These are phyloP conservation scores for Suhomyces tanzawaensis DNA, from an alignment of 805 yeast genomes.

Conservation along the genomic window DNA sequence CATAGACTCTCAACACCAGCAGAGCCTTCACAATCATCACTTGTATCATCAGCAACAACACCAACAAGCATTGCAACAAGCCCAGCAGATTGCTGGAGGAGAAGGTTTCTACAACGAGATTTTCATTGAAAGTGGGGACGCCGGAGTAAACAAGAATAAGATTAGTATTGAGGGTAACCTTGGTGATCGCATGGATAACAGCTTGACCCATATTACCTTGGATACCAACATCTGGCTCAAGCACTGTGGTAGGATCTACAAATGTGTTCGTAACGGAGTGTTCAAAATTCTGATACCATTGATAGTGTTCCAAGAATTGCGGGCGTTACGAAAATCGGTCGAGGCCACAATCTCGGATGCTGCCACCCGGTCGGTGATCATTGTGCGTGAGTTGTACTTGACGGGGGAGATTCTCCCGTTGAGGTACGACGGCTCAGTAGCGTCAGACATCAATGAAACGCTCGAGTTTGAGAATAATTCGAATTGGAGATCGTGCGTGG, in stretches of 20 bases:
- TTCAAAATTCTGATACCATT: conserved; percentile 65
- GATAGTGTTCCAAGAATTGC: conserved; percentile 73
- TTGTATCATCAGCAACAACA: conserved; percentile 20
- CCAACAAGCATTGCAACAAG: conserved; percentile 16
- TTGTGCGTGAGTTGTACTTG: conserved; percentile 61
- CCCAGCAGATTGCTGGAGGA: conserved; percentile 8
- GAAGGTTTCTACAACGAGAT: conserved; percentile 25
- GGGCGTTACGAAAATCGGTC: conserved; percentile 66
- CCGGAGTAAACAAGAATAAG: conserved; percentile 5
- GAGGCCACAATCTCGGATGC: conserved; percentile 76
- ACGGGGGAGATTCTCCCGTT: conserved; percentile 57
- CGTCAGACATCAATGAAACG: conserved; percentile 67
- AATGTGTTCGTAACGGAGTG: conserved; percentile 59
- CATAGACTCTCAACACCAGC: conserved; percentile 6
- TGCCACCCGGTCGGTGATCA: conserved; percentile 76
- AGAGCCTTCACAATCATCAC: conserved; percentile 13
- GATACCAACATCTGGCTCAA: conserved; percentile 82
- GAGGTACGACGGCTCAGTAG: conserved; percentile 67
- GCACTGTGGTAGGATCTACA: conserved; percentile 74
- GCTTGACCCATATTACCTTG: conserved; percentile 56
- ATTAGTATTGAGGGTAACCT: conserved; percentile 44
- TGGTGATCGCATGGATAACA: conserved; percentile 56
- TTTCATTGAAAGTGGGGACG: conserved; percentile 22
- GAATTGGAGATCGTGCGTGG: conserved; percentile 70
- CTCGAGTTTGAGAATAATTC: conserved; percentile 71